These are phyloP conservation scores for Solanum bukasovii DNA, from an alignment of 257 asterid genomes.

Conservation along the genomic window DNA sequence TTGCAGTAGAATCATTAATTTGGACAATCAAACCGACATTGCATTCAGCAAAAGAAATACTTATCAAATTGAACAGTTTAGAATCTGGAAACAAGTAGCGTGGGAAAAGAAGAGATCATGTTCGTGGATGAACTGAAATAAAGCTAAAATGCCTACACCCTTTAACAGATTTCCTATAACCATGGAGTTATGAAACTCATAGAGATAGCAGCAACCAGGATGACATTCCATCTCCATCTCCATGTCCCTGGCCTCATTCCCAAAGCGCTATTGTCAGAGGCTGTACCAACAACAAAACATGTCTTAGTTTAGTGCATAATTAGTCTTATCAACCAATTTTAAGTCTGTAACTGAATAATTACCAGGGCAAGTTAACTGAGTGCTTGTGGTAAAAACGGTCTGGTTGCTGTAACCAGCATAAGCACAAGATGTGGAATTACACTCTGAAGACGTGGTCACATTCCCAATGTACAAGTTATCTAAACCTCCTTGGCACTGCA, in stretches of 20 bases:
- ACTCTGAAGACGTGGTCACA: slow-evolving; percentile 27
- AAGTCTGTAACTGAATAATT: background rate
- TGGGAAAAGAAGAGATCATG: background rate
- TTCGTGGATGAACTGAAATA: background rate
- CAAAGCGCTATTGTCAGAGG: slow-evolving; percentile 13
- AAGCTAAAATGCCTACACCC: too few relatives aligned
- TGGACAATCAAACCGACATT: background rate
- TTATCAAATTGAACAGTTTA: background rate
- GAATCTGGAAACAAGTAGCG: background rate
- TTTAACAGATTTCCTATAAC: background rate
- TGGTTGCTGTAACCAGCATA: slow-evolving; percentile 54
- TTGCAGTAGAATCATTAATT: background rate
- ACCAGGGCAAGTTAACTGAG: slow-evolving; percentile 60
- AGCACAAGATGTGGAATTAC: slow-evolving; percentile 44
- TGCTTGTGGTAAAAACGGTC: slow-evolving; percentile 20
- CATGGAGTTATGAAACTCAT: background rate
- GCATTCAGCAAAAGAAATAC: background rate
- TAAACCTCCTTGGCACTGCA: slow-evolving; percentile 47
- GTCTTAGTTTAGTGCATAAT: background rate
- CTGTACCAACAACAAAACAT: slow-evolving; percentile 15
- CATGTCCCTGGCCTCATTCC: slow-evolving; percentile 13
- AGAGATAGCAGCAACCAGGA: slow-evolving; percentile 6
- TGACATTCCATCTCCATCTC: slow-evolving; percentile 26
- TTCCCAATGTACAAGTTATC: slow-evolving; percentile 37
- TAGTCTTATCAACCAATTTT: background rate